Percentiles rank a stretch among this genome's conserved stretches.
These are phyloP conservation scores for Selaginella moellendorffii DNA, from an alignment of 75 land plant genomes.

Conservation along the genomic window DNA sequence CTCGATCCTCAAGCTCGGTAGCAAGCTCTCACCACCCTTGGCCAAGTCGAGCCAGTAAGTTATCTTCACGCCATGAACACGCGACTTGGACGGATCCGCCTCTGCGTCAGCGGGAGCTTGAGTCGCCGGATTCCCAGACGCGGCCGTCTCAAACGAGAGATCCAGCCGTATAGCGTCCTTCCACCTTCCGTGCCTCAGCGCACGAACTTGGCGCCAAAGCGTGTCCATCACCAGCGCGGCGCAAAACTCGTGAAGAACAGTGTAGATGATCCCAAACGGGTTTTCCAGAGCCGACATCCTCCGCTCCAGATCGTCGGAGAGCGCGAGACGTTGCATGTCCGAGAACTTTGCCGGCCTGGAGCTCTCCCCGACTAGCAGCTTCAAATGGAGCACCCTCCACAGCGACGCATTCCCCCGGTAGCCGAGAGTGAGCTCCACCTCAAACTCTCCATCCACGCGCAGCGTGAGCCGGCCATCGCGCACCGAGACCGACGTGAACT, in stretches of 20 bases:
- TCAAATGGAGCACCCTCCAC: constrained; percentile 84
- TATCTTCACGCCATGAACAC: constrained; percentile 46
- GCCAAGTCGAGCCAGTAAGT: constrained; percentile 71
- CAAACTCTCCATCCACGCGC: constrained; percentile 81
- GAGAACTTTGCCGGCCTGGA: constrained; percentile 63
- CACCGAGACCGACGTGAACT: constrained; percentile 52
- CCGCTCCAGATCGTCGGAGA: constrained; percentile 92
- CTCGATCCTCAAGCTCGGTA: constrained; percentile 70
- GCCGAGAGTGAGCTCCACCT: constrained; percentile 80
- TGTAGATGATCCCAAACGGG: constrained; percentile 60
- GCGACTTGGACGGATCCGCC: not conserved
- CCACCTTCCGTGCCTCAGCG: constrained; percentile 77
- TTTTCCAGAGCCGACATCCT: constrained; percentile 85
- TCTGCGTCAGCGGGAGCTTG: not conserved
- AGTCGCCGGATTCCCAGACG: not conserved
- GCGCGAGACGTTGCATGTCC: constrained; percentile 39
- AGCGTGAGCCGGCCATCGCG: constrained; percentile 61
- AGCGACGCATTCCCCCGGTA: constrained; percentile 72
- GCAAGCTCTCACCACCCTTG: constrained; percentile 25
- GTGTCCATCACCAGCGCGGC: constrained; percentile 92
- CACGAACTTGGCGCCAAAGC: constrained; percentile 66
- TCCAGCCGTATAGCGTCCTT: constrained; percentile 92
- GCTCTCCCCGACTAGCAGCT: constrained; percentile 82
- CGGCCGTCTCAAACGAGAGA: constrained; percentile 10
- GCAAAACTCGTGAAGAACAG: constrained; percentile 88